Evolutionary conservation across 257 asterid genomes (phyloP).

Genomic region (Oldenlandia corymbosa): DNA sequence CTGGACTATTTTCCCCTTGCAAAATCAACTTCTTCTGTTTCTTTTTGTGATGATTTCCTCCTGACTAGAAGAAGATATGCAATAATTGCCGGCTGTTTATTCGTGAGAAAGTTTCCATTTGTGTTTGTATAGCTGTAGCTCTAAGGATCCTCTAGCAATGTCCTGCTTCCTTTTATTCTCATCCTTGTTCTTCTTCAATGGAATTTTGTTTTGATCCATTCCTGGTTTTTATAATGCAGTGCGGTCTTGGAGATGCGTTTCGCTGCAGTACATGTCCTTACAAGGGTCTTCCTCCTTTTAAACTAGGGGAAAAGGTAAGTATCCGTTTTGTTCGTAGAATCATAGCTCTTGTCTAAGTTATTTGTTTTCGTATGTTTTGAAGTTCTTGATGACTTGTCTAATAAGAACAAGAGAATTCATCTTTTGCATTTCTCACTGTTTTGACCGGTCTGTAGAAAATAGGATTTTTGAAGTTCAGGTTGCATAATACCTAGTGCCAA

Average conservation of each 20-base stretch:
- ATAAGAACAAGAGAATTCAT: too few species aligned
- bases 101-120: background rate
- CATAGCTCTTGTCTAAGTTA: background rate
- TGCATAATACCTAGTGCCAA: too few species aligned
- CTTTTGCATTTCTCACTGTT: too few species aligned
- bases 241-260: conserved; percentile 97
- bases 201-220: background rate
- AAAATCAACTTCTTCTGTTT: too few species aligned
- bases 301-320: conserved; percentile 85
- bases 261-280: conserved; percentile 94
- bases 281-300: conserved; percentile 84
- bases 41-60: background rate
- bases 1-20: background rate
- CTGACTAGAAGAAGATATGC: too few species aligned
- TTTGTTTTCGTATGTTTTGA: too few species aligned
- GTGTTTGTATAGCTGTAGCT: background rate
- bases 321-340: background rate
- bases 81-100: background rate
- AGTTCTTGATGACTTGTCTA: too few species aligned
- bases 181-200: background rate
- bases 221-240: conserved; percentile 50
- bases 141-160: background rate
- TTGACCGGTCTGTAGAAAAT: background rate
- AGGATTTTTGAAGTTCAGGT: background rate
- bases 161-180: background rate